Evolutionary conservation across 768 basidiomycete genomes (phyloP).

Genomic region (Termitomyces sp.): DNA sequence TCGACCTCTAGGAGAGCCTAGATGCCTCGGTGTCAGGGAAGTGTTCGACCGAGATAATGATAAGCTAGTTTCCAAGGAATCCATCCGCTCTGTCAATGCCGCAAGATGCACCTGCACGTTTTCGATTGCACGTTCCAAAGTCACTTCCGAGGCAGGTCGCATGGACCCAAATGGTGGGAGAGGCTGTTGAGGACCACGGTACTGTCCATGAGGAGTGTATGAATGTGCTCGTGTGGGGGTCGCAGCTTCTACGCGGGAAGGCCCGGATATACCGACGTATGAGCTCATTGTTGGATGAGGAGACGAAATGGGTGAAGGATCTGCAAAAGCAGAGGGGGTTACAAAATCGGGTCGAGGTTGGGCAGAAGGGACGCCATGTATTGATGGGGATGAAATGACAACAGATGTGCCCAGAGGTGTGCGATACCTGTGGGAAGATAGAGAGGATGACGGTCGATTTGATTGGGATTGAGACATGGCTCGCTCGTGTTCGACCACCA

Average conservation of each 20-base stretch:
- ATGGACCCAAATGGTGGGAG: constrained; percentile 31
- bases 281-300: constrained; percentile 33
- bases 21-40: constrained; percentile 34
- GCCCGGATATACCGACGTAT: constrained; percentile 35
- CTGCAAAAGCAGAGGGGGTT: constrained; percentile 71
- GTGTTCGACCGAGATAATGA: constrained; percentile 34
- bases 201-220: constrained; percentile 32
- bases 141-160: constrained; percentile 45
- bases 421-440: constrained; percentile 74
- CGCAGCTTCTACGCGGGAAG: constrained; percentile 32
- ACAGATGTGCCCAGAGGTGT: constrained; percentile 69
- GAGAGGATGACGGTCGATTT: constrained; percentile 69
- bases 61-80: constrained; percentile 53
- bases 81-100: constrained; percentile 80
- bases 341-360: constrained; percentile 73
- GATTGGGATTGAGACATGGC: constrained; percentile 36
- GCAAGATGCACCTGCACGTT: constrained; percentile 79
- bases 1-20: constrained; percentile 38
- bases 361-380: constrained; percentile 49
- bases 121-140: constrained; percentile 75
- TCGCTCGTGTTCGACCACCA: constrained; percentile 19
- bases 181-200: constrained; percentile 30
- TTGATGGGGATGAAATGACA: constrained; percentile 52
- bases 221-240: constrained; percentile 29
- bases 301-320: constrained; percentile 36